These are phyloP conservation scores for Irineochytrium annulatum DNA, from an alignment of 192 early-diverging fungal species.

Conservation along the genomic window DNA sequence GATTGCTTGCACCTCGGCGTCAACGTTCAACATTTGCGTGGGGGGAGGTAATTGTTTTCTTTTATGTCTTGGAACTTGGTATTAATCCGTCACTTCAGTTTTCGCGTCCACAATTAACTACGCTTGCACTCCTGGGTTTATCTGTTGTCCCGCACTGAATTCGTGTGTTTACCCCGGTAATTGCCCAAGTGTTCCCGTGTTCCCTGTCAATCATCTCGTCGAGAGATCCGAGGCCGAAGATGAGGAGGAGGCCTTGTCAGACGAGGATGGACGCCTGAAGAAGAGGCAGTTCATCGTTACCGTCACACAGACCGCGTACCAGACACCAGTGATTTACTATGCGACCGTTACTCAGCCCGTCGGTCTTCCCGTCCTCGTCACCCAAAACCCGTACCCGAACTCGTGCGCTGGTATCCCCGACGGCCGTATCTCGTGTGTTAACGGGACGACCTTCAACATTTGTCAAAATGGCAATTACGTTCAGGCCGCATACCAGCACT, in stretches of 20 bases:
- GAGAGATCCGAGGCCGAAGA: too few species aligned
- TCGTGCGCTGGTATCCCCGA: constrained; percentile 12
- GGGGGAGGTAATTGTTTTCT: constrained; percentile 2
- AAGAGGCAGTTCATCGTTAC: too few species aligned
- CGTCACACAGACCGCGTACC: too few species aligned
- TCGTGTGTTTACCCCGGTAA: not conserved
- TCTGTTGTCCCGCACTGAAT: not conserved
- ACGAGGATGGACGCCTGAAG: too few species aligned
- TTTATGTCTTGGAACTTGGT: not conserved
- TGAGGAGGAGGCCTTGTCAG: too few species aligned
- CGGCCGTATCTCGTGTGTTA: constrained; percentile 9
- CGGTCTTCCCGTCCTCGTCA: too few species aligned
- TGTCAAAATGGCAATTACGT: constrained; percentile 1
- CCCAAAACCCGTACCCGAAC: constrained; percentile 6
- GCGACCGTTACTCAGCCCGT: too few species aligned
- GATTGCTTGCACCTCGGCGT: not conserved
- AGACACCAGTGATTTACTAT: too few species aligned
- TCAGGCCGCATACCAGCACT: not conserved
- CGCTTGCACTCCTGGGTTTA: too few species aligned
- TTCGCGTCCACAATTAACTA: not conserved
- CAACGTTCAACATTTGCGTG: not conserved
- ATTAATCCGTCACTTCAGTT: not conserved
- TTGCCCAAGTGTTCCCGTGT: not conserved
- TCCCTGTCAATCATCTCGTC: too few species aligned
- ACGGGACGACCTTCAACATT: not conserved